phyloP scores from a whole-genome alignment of 352 stramenopile genomes.

The Phytophthora tentaculata region DNA sequence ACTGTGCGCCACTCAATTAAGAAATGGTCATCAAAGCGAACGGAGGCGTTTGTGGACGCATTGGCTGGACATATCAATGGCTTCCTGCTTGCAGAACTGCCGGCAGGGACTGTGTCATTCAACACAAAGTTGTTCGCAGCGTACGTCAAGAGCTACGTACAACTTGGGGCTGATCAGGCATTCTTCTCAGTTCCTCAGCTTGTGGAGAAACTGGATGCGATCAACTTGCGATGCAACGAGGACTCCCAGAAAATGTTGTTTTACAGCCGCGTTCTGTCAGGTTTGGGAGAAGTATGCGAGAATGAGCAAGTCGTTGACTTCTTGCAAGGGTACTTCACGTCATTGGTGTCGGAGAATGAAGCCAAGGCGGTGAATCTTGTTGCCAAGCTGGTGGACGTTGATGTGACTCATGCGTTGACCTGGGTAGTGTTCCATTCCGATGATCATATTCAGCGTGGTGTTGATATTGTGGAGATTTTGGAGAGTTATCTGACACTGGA shows the following conservation, averaged over 20 bases:
- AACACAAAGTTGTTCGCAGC: conserved; percentile 59
- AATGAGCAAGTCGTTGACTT: conserved; percentile 45
- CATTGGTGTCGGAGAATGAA: conserved; percentile 35
- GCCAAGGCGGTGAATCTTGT: conserved; percentile 41
- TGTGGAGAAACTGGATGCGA: conserved; percentile 56
- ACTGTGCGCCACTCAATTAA: conserved; percentile 44
- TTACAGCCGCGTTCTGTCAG: conserved; percentile 57
- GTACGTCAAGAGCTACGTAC: conserved; percentile 57
- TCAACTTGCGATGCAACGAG: conserved; percentile 49
- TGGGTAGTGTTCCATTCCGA: conserved; percentile 74
- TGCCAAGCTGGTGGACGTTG: conserved; percentile 63
- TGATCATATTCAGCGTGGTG: conserved; percentile 21
- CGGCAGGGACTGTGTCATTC: conserved; percentile 35
- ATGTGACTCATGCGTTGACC: conserved; percentile 76
- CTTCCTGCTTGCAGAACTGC: conserved; percentile 44
- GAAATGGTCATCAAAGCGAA: conserved; percentile 47
- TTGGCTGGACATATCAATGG: conserved; percentile 62
- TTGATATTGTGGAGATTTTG: conserved; percentile 41
- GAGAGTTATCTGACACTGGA: conserved; percentile 60
- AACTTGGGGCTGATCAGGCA: conserved; percentile 45
- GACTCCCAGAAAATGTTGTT: conserved; percentile 35
- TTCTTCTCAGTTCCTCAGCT: conserved; percentile 42
- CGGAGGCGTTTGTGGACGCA: conserved; percentile 48
- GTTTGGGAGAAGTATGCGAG: conserved; percentile 66
- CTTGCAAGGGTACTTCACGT: conserved; percentile 50